Base-by-base conservation (phyloP, 495 filamentous ascomycete genomes). In the Hyaloscypha bicolor region DNA sequence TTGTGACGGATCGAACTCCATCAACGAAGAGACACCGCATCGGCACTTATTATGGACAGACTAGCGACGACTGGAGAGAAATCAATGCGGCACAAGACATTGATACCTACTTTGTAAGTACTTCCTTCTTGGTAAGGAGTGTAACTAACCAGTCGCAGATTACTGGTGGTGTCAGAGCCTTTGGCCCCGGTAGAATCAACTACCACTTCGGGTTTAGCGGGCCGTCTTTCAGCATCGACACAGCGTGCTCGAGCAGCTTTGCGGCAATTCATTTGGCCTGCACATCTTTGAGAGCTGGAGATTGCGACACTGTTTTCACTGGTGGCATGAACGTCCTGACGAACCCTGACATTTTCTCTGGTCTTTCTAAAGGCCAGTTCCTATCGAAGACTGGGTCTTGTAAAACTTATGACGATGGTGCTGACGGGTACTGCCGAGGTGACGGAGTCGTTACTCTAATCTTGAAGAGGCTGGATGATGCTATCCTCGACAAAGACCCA, bases 71-170 rank as follows among this genome's bases (percentile, higher is more conserved):
- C 42, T 73, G 64, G 32, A 87, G 90, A 76, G 93, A 97, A 70
- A 90, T 95, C 69, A 94, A 95, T 76, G 92, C 89, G 53, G 89
- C 90, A 22, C 88, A 97, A 72, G 91, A 96, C 66, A 89, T 97
- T 67, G 93, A 96, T 76, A 96, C 92, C 1, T 97, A 97, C 75
- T 96, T 88, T 78, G 96, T 96, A 74, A 93, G 93, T 91, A 72
- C 89, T 93, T 25, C 85, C 90, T 45, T 91, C 91, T 16, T 95
- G 95, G 65, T 88, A 1, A 91, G 91, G 92, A 8, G 92, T 29
- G 93, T 96, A 74, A 95, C 71, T 86, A 89, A 91, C 72, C 90
- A 92, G 71, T 93, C 95, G 74, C 96, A 88, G 78, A 96, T 96
- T 73, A 92, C 93, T 0, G 93, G 93, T 57, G 92, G 90, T 74